Evolutionary conservation across 345 rosid species (phyloP).

Genomic region (Reutealis trisperma): DNA sequence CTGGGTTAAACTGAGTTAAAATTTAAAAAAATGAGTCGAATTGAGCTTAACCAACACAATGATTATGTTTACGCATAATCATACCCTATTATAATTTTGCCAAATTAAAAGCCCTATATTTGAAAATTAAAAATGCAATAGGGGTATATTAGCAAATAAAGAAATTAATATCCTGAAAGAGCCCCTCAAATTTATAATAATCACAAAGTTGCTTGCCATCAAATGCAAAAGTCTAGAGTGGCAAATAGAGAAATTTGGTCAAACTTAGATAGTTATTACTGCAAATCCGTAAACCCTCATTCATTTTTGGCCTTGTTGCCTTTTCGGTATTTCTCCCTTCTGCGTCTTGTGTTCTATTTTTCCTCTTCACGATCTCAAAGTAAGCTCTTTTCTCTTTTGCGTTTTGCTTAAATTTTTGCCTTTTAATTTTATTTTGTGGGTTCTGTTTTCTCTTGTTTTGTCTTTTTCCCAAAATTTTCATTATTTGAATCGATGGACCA

Average conservation of each 20-base stretch:
- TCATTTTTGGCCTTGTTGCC: not conserved
- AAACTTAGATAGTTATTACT: slow-evolving; percentile 4
- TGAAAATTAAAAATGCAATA: not conserved
- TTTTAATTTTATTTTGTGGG: not conserved
- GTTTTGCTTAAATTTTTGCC: not conserved
- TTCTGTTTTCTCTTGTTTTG: no score
- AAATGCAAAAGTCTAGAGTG: not conserved
- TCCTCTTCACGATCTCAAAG: not conserved
- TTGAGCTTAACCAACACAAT: no score
- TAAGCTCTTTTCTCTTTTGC: not conserved
- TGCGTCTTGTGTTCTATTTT: not conserved
- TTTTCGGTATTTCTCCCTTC: not conserved
- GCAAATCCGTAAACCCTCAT: slow-evolving; percentile 1
- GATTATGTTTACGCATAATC: no score
- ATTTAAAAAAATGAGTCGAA: no score
- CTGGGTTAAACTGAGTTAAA: no score
- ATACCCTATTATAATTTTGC: not conserved
- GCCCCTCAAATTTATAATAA: slow-evolving; percentile 6
- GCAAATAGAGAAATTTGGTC: slow-evolving; percentile 12
- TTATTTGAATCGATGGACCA: not conserved
- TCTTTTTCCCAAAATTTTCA: not conserved
- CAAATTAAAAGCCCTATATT: not conserved
- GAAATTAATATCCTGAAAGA: not conserved
- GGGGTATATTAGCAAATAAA: slow-evolving; percentile 7
- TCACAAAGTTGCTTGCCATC: not conserved